Conservation (phyloP, 2,329 filamentous ascomycete genomes). For the Nigrograna mackinnonii region DNA sequence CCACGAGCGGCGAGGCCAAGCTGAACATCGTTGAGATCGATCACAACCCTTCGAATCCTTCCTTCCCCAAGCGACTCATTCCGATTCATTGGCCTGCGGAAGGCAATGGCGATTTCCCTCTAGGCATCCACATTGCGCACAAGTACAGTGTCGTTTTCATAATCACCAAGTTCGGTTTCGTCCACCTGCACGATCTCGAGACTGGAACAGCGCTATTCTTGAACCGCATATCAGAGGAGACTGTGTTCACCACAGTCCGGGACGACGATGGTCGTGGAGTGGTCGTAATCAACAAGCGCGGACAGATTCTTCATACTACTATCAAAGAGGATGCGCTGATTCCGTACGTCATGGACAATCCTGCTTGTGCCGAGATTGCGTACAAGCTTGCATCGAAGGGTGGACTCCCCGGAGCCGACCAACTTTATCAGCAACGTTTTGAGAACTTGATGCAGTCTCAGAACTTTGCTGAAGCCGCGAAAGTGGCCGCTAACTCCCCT, state of each 20-base stretch:
- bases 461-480: slow-evolving; percentile 86
- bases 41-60: slow-evolving; percentile 84
- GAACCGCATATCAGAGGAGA: slow-evolving; percentile 99
- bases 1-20: slow-evolving; percentile 81
- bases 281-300: slow-evolving; percentile 95
- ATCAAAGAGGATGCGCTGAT: slow-evolving; percentile 92
- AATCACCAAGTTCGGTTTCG: slow-evolving; percentile 98
- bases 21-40: slow-evolving; percentile 98
- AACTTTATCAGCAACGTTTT: slow-evolving; percentile 90
- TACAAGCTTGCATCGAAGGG: slow-evolving; percentile 96
- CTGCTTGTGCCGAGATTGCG: slow-evolving; percentile 88
- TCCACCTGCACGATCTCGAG: slow-evolving; percentile 97
- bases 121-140: slow-evolving; percentile 94
- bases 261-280: slow-evolving; percentile 86
- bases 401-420: slow-evolving; percentile 90
- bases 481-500: slow-evolving; percentile 94
- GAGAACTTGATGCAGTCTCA: slow-evolving; percentile 81
- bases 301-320: slow-evolving; percentile 91
- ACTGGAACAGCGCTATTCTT: slow-evolving; percentile 96
- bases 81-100: slow-evolving; percentile 98
- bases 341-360: slow-evolving; percentile 94
- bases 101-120: slow-evolving; percentile 95
- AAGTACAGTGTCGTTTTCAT: slow-evolving; percentile 98
- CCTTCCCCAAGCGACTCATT: slow-evolving; percentile 93
- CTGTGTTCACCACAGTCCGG: slow-evolving; percentile 91